Evolutionary conservation across 768 basidiomycete genomes (phyloP), one percentile per base, ranked within the genome.

Genomic region (Dacryopinax primogenitus): DNA sequence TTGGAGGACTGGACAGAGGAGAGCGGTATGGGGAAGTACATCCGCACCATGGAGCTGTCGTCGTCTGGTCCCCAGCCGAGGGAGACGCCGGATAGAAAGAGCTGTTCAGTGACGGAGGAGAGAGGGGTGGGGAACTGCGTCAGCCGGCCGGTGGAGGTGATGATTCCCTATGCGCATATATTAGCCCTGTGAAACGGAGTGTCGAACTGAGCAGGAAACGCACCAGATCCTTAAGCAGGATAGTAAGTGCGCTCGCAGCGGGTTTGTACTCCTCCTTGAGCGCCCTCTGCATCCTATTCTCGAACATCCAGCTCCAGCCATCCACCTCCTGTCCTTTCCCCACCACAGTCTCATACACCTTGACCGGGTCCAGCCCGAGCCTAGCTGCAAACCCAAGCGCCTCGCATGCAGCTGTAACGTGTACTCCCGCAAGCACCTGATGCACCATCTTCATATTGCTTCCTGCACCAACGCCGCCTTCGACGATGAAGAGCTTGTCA

Each of bases 361-460:
- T 30, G 26, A 15, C 21, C 13, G 51, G 51, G 26, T 58, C 51
- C 11, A 58, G 51, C 51, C 51, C 51, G 4, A 58, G 26, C 4
- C 51, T 11, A 3, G 51, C 51, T 6, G 51, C 51, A 2, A 58
- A 32, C 26, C 51, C 51, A 3, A 58, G 51, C 26, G 51, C 51
- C 51, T 58, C 51, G 26, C 51, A 3, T 15, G 51, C 51, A 15
- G 13, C 51, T 6, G 51, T 58, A 18, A 58, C 51, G 26, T 58
- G 51, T 15, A 30, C 7, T 7, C 51, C 51, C 30, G 51, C 51
- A 30, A 58, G 51, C 26, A 58, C 51, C 30, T 58, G 51, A 18
- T 58, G 51, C 26, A 58, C 51, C 51, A 58, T 58, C 51, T 58
- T 58, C 51, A 58, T 58, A 32, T 58, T 58, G 51, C 51, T 58